phyloP scores from a whole-genome alignment of 2,329 filamentous ascomycete species.

The Microsporum ferrugineum region DNA sequence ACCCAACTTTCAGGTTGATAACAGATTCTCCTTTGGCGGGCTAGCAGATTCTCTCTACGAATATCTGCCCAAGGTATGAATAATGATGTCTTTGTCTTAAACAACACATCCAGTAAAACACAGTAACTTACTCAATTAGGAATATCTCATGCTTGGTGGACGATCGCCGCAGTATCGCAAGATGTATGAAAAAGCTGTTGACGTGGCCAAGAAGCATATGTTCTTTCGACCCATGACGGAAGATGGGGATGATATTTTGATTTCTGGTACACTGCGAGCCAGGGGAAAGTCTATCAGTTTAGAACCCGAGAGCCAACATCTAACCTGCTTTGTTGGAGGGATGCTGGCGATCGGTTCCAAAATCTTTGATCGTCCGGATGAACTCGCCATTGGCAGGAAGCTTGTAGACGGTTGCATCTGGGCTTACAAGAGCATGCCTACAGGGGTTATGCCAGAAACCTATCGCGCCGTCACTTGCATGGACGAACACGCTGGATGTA shows the following conservation, averaged over 20 bases:
- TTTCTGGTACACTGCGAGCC: conserved; percentile 47
- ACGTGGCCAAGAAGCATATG: conserved; percentile 59
- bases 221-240: conserved; percentile 68
- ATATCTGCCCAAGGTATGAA: conserved; percentile 49
- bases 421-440: conserved; percentile 40
- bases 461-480: conserved; percentile 35
- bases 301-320: conserved; percentile 38
- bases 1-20: conserved; percentile 18
- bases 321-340: conserved; percentile 45
- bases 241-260: conserved; percentile 57
- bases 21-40: conserved; percentile 43
- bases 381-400: conserved; percentile 40
- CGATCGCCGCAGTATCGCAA: conserved; percentile 50
- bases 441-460: conserved; percentile 45
- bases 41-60: conserved; percentile 49
- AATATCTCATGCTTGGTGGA: conserved; percentile 60
- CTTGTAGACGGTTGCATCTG: conserved; percentile 47
- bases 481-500: conserved; percentile 9
- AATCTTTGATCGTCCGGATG: conserved; percentile 40
- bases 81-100: background rate
- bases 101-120: background rate
- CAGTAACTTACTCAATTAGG: conserved; percentile 3
- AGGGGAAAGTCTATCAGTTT: conserved; percentile 29
- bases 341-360: conserved; percentile 45
- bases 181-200: conserved; percentile 58